Evolutionary conservation across 495 filamentous ascomycete species (phyloP), one percentile per base, ranked within the genome.

Genomic region (Collariella sp.): DNA sequence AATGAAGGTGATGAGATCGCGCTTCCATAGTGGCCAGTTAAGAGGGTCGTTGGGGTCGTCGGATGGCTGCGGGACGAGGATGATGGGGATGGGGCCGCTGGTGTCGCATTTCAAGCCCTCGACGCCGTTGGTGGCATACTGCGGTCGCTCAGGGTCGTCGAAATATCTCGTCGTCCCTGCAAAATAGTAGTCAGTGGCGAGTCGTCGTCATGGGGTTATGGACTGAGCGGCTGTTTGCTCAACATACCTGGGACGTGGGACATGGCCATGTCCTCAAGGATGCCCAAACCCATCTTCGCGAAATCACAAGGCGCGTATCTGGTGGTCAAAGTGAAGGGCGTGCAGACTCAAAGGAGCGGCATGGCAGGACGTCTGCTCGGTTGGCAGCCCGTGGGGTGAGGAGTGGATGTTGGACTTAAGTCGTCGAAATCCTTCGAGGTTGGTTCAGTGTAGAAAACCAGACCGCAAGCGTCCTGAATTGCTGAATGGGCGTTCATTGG

Each of bases 11-110:
- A 93, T 90, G 40, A 84, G 58, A 58, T 96, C 90, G 61, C 89
- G 87, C 60, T 83, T 83, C 87, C 87, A 91, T 58, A 91, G 65
- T 38, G 91, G 84, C 90, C 90, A 95, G 66, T 96, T 96, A 26
- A 76, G 65, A 4, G 87, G 87, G 63, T 91, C 86, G 61, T 90
- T 87, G 7, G 86, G 86, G 60, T 89, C 84, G 66, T 89, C 83
- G 41, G 82, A 87, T 10, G 87, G 88, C 60, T 90, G 87, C 1
- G 87, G 88, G 18, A 89, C 82, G 39, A 95, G 77, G 55, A 93
- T 81, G 52, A 89, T 84, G 23, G 84, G 83, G 3, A 76, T 70
- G 2, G 75, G 68, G 10, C 85, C 84, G 38, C 76, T 84, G 12
- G 67, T 79, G 66, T 90, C 88, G 70, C 83, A 86, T 67, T 91